Conservation (phyloP, 768 basidiomycete genomes). For the Pholiota microspora region DNA sequence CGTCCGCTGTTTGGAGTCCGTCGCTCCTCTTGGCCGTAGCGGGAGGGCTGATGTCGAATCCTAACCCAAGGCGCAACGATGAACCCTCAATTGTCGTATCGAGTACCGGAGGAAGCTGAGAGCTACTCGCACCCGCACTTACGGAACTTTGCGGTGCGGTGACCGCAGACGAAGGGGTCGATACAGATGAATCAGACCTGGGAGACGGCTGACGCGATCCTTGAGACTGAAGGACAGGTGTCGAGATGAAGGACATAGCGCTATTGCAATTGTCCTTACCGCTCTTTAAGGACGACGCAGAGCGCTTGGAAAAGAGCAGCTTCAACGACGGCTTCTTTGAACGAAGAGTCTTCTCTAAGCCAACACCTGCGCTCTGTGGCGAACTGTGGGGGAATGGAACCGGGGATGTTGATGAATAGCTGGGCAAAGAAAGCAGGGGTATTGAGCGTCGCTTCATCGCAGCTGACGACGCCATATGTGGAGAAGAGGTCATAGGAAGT, state of each 20-base stretch:
- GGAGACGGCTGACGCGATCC: constrained; percentile 9
- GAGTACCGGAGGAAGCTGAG: constrained; percentile 52
- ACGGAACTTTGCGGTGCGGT: constrained; percentile 47
- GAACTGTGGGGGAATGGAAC: constrained; percentile 21
- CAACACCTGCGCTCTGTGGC: constrained; percentile 18
- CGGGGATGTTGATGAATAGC: constrained; percentile 21
- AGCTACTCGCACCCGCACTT: constrained; percentile 9
- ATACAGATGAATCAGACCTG: constrained; percentile 48
- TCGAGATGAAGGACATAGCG: constrained; percentile 21
- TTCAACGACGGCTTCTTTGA: constrained; percentile 70
- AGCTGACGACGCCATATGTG: constrained; percentile 23
- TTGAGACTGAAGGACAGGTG: constrained; percentile 17
- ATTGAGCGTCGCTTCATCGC: constrained; percentile 36
- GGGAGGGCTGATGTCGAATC: constrained; percentile 31
- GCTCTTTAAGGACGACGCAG: constrained; percentile 42
- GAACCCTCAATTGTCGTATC: constrained; percentile 61
- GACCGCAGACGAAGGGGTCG: constrained; percentile 51
- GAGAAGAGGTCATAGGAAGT: constrained; percentile 38
- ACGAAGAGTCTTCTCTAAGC: constrained; percentile 22
- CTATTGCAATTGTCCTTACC: constrained; percentile 13
- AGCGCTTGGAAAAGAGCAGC: constrained; percentile 65
- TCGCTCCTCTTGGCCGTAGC: constrained; percentile 19
- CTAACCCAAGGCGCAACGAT: constrained; percentile 40
- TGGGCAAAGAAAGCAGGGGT: constrained; percentile 37
- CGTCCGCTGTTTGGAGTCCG: not conserved